Evolutionary conservation across 805 yeast genomes (phyloP), one percentile per base, ranked within the genome.

Genomic region (Candida sanyiensis): DNA sequence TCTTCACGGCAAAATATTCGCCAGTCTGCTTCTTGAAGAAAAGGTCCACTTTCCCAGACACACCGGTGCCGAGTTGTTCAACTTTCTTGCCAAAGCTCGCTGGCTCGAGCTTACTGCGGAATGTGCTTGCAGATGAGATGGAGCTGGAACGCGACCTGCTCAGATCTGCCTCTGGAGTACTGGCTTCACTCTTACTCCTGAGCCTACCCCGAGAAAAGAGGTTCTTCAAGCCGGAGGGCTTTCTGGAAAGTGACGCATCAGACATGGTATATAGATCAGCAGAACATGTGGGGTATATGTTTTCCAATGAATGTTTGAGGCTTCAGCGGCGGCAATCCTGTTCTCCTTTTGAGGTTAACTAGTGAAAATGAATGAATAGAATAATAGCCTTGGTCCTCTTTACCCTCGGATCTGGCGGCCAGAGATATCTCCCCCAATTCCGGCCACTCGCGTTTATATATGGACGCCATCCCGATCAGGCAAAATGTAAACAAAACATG

Each of bases 1-100:
- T 57, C 50, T 77, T 77, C 3, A 75, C 60, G 0, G 77, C 83
- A 42, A 39, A 56, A 1, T 27, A 22, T 5, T 38, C 26, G 7
- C 44, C 39, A 0, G 46, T 33, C 4, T 33, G 16, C 38, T 57
- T 57, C 26, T 42, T 39, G 18, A 46, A 33, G 31, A 48, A 50
- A 7, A 64, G 52, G n/a, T 59, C 65, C 7, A 64, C 69, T 9
- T 39, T 49, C 0, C 67, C 69, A 2, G 65, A 56, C 5, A 60
- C 45, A 2, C 68, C 68, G 7, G 49, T 13, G 0, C 66, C 67
- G 2, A 62, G 17, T 3, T 20, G 12, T 2, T 19, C 27, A 2
- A 50, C 32, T 17, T 37, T 44, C 22, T 43, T 45, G 1, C 62
- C 63, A 40, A 41, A 45, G 15, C 34, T 43, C 1, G 19, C 15